Base-by-base conservation (phyloP, 192 early-diverging fungal species). In the Coemansia sp. region DNA sequence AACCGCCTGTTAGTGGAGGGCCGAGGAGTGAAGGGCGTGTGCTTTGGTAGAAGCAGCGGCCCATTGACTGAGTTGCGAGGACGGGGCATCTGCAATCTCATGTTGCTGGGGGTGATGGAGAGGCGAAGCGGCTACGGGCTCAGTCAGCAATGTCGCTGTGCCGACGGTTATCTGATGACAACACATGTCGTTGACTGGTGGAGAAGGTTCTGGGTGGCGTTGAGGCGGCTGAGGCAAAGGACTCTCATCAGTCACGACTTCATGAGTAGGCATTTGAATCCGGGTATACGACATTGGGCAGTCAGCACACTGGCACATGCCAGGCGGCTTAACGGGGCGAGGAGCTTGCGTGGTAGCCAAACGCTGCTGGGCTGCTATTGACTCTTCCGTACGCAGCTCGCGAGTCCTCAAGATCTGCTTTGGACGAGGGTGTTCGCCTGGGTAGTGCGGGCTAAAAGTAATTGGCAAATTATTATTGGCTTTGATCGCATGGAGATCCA, bases 131-230 rank as follows among this genome's bases (percentile, higher is more conserved):
- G 64, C 46, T 6, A 77, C 40, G 7, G 69, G 76, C 66, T 80
- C 77, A 23, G 77, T 80, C 17, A 44, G 47, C 40, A 80, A 42
- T 3, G 73, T 80, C 23, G 77, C 77, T 2, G 73, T 75, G 30
- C 77, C 77, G 6, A 80, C 62, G 1, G 66, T 64, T 6, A 58
- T 67, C 21, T 49, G 46, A 17, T 52, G 63, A 32, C 63, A 72
- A 35, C 63, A 72, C 19, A 23, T 14, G 42, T 14, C 63, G 10
- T 37, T 30, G 4, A 32, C 21, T 30, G 64, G 39, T 28, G 37
- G 47, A 30, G 37, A 39, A 21, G 35, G 42, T 2, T 46, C 39
- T 16, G 35, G 42, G 32, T 49, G 67, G 44, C 46, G 44, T 11
- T 64, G 3, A 0, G 6, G 26, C 8, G 28, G 6, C 28, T 58